Percentiles rank a stretch among this genome's conserved stretches.
Conservation (phyloP, 768 basidiomycete genomes). For the Paxillus rubicundulus region DNA sequence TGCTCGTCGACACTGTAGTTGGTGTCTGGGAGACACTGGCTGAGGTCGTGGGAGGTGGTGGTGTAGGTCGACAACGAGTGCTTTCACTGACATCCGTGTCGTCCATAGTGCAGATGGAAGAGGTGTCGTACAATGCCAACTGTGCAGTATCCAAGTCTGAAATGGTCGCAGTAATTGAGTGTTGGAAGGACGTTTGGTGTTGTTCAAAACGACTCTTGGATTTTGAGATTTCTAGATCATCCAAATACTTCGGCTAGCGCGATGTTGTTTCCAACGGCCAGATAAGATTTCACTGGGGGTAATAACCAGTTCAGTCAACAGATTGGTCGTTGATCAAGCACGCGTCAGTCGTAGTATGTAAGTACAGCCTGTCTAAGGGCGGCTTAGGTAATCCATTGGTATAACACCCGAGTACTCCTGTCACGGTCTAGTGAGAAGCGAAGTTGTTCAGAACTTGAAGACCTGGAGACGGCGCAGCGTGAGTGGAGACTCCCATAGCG, state of each 20-base stretch:
- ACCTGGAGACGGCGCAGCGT: slow-evolving; percentile 27
- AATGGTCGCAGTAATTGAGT: slow-evolving; percentile 2
- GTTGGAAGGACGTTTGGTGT: slow-evolving; percentile 2
- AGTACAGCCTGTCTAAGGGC: not conserved
- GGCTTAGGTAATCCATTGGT: slow-evolving; percentile 29
- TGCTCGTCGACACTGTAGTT: slow-evolving; percentile 24
- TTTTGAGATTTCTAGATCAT: slow-evolving; percentile 20
- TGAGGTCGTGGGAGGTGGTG: slow-evolving; percentile 44
- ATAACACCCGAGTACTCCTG: too few relatives aligned
- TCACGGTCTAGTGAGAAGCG: not conserved
- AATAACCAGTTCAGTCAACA: not conserved
- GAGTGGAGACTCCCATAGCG: not conserved
- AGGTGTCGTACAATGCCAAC: slow-evolving; percentile 3
- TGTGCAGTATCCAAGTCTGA: slow-evolving; percentile 8
- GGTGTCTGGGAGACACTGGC: slow-evolving; percentile 32
- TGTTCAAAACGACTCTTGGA: not conserved
- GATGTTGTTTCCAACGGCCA: slow-evolving; percentile 6
- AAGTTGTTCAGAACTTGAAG: slow-evolving; percentile 37
- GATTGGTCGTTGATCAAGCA: slow-evolving; percentile 25
- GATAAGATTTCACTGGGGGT: slow-evolving; percentile 7
- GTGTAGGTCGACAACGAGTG: slow-evolving; percentile 26
- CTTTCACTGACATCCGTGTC: slow-evolving; percentile 42
- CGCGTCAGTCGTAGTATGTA: slow-evolving; percentile 19
- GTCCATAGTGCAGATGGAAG: slow-evolving; percentile 40
- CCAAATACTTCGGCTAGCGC: not conserved